A percentile compares a stretch with the other conserved stretches of the same genome.
Conservation (phyloP, 2,329 filamentous ascomycete genomes). For the Talaromyces sp. region DNA sequence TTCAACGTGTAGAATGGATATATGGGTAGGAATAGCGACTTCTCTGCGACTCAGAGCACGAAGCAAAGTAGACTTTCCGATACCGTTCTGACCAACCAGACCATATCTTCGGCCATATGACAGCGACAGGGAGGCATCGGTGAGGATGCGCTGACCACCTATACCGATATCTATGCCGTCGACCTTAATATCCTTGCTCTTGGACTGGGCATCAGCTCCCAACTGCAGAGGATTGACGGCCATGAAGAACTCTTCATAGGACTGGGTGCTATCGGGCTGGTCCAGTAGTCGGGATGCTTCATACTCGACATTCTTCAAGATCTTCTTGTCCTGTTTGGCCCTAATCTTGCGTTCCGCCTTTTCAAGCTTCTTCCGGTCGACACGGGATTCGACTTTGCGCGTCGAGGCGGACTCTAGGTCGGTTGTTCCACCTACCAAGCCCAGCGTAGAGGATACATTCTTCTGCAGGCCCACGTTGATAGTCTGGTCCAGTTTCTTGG, state of each 20-base stretch:
- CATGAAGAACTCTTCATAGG: slow-evolving; percentile 99
- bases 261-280: slow-evolving; percentile 74
- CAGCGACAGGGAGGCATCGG: slow-evolving; percentile 83
- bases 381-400: slow-evolving; percentile 93
- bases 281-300: slow-evolving; percentile 88
- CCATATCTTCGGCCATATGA: slow-evolving; percentile 92
- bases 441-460: slow-evolving; percentile 93
- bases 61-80: slow-evolving; percentile 92
- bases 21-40: slow-evolving; percentile 89
- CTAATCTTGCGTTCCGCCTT: slow-evolving; percentile 97
- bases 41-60: slow-evolving; percentile 89
- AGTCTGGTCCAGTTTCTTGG: slow-evolving; percentile 84
- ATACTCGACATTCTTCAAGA: slow-evolving; percentile 97
- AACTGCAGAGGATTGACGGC: slow-evolving; percentile 94
- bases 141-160: slow-evolving; percentile 78
- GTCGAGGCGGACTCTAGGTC: slow-evolving; percentile 91
- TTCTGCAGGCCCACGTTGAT: slow-evolving; percentile 90
- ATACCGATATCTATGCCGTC: slow-evolving; percentile 95
- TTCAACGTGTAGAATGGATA: slow-evolving; percentile 97
- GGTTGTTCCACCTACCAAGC: slow-evolving; percentile 74
- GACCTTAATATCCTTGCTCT: slow-evolving; percentile 98
- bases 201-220: slow-evolving; percentile 63
- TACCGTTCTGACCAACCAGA: slow-evolving; percentile 98
- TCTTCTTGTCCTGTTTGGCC: slow-evolving; percentile 97
- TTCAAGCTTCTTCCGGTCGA: slow-evolving; percentile 97